Percentiles rank a stretch among this genome's conserved stretches.
These are phyloP conservation scores for Lactifluus volemus DNA, from an alignment of 768 basidiomycete genomes.

Conservation along the genomic window DNA sequence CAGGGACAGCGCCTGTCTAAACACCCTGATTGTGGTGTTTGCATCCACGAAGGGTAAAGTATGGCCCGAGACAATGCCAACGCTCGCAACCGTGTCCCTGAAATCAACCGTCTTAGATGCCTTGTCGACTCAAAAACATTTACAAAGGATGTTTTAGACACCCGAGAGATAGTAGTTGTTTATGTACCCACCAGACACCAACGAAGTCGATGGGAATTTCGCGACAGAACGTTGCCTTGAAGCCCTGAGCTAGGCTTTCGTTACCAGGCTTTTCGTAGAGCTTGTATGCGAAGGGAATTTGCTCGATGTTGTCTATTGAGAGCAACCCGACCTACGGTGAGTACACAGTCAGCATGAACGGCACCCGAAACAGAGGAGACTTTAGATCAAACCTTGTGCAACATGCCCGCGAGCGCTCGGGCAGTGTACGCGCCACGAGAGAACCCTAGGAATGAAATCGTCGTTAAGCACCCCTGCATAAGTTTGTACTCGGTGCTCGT, in stretches of 20 bases:
- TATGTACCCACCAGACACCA: slow-evolving; percentile 55
- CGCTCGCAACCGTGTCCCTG: slow-evolving; percentile 76
- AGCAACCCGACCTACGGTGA: slow-evolving; percentile 41
- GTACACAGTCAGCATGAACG: background rate
- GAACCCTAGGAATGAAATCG: slow-evolving; percentile 44
- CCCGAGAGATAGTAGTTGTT: background rate
- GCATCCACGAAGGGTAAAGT: slow-evolving; percentile 59
- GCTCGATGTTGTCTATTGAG: slow-evolving; percentile 55
- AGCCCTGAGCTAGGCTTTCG: slow-evolving; percentile 45
- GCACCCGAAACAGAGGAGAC: background rate
- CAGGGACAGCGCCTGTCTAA: slow-evolving; percentile 70
- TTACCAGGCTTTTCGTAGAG: slow-evolving; percentile 55
- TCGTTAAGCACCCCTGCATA: background rate
- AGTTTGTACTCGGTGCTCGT: background rate
- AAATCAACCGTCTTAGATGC: background rate
- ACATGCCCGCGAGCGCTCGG: slow-evolving; percentile 69
- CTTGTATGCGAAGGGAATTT: slow-evolving; percentile 67
- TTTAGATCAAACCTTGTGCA: slow-evolving; percentile 45
- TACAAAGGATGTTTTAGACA: background rate
- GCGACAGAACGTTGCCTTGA: slow-evolving; percentile 64
- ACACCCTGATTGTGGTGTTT: slow-evolving; percentile 55
- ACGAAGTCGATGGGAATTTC: slow-evolving; percentile 65
- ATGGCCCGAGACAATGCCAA: slow-evolving; percentile 50
- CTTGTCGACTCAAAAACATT: background rate
- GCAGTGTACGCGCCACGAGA: slow-evolving; percentile 62